These are phyloP conservation scores for Exophiala bonariae DNA, from an alignment of 2,329 filamentous ascomycete species.

Conservation along the genomic window DNA sequence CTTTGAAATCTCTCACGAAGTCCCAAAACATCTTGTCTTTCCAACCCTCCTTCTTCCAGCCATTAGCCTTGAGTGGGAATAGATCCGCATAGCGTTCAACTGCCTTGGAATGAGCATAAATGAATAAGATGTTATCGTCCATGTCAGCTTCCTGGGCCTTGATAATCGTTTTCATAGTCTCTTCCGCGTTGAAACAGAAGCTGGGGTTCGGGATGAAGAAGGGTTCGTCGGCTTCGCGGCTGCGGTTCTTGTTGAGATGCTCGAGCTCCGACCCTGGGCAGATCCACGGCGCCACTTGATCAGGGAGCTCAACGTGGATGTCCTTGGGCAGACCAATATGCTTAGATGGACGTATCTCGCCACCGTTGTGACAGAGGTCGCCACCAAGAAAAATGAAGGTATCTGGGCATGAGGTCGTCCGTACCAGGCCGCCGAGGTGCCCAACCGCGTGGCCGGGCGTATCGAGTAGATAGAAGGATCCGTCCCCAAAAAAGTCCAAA, in stretches of 20 bases:
- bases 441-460: constrained; percentile 49
- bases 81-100: constrained; percentile 26
- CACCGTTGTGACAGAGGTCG: constrained; percentile 46
- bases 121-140: constrained; percentile 28
- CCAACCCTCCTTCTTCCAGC: constrained; percentile 32
- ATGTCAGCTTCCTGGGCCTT: constrained; percentile 21
- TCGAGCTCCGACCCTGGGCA: not conserved
- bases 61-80: constrained; percentile 27
- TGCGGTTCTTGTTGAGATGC: constrained; percentile 29
- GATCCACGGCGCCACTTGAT: not conserved
- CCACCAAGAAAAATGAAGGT: constrained; percentile 53
- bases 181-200: not conserved
- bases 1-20: constrained; percentile 15
- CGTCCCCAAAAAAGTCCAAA: constrained; percentile 42
- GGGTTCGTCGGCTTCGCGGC: constrained; percentile 1
- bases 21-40: constrained; percentile 15
- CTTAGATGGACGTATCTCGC: constrained; percentile 2
- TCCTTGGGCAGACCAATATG: not conserved
- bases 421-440: constrained; percentile 50
- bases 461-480: constrained; percentile 43
- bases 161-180: constrained; percentile 9
- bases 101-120: constrained; percentile 30
- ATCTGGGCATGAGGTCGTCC: constrained; percentile 35
- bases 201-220: not conserved
- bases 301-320: not conserved